Evolutionary conservation across 805 yeast species (phyloP), one percentile per base, ranked within the genome.

Genomic region (Candida silvatica): DNA sequence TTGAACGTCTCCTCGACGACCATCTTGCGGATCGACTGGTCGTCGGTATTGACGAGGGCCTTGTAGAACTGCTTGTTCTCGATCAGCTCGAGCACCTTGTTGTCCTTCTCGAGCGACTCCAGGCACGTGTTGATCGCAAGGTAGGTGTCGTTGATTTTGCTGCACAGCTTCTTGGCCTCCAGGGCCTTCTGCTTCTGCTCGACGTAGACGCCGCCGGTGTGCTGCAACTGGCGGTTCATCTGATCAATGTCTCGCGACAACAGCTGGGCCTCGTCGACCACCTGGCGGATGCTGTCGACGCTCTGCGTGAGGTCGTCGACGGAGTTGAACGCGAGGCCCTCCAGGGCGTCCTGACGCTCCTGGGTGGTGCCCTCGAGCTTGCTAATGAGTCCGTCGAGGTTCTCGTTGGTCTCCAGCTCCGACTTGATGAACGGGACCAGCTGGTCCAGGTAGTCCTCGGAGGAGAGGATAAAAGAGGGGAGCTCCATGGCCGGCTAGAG

Each of bases 21-120:
- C 59, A 80, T 71, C 22, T 71, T 65, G 35, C 80, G 77, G 4
- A 90, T 73, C 0, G 95, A 78, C 26, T 72, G 70, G 31, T 80
- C 61, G 45, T 80, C 84, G 28, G 80, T 65, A 45, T 81, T 74
- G 54, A 86, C 85, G 46, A 92, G 71, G 0, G 97, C 97, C 40
- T 82, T 82, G 54, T 85, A 88, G 47, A 83, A 84, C 46, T 79
- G 77, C 47, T 77, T 76, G 39, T 74, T 76, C 35, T 77, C 72
- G 41, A 86, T 80, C 50, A 88, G 63, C 27, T 83, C 88, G 51
- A 86, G 85, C 32, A 87, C 83, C 48, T 78, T 82, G 58, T 87
- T 88, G 12, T 94, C 82, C 45, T 82, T 70, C 49, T 88, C 95
- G 37, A 90, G 66, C 7, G 88, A 88, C 43, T 81, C 86, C 17